A percentile compares a stretch with the other conserved stretches of the same genome.
Evolutionary conservation across 2,329 filamentous ascomycete species (phyloP).

Genomic region (Colletotrichum cuscutae): DNA sequence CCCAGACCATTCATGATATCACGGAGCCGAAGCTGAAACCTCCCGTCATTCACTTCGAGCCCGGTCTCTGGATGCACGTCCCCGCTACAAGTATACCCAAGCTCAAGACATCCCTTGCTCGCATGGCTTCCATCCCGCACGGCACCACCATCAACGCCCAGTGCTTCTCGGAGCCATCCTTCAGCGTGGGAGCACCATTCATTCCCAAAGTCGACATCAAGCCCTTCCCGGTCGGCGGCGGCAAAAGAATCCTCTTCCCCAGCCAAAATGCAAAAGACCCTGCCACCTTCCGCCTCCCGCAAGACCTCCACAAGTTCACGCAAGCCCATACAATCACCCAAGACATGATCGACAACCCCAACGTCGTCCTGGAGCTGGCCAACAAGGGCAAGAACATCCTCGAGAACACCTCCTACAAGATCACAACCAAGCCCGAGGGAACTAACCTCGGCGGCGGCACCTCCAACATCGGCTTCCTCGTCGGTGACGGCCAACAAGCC

Average conservation of each 20-base stretch:
- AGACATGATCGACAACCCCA: constrained; percentile 43
- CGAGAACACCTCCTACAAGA: constrained; percentile 42
- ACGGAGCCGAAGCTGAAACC: constrained; percentile 39
- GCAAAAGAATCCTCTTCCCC: not conserved
- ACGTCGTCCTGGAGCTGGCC: constrained; percentile 41
- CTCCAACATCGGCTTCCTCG: constrained; percentile 43
- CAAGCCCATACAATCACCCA: constrained; percentile 45
- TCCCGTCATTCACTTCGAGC: constrained; percentile 51
- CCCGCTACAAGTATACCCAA: constrained; percentile 40
- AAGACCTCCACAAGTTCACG: constrained; percentile 42
- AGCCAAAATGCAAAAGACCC: not conserved
- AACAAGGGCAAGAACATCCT: constrained; percentile 44
- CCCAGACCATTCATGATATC: constrained; percentile 47
- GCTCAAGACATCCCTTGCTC: constrained; percentile 41
- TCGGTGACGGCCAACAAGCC: constrained; percentile 31
- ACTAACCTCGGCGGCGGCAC: constrained; percentile 44
- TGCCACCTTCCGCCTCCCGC: constrained; percentile 41
- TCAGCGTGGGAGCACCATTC: constrained; percentile 33
- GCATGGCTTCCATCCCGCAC: constrained; percentile 55
- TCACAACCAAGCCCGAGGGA: constrained; percentile 38
- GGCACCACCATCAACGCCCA: constrained; percentile 56
- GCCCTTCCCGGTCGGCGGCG: constrained; percentile 37
- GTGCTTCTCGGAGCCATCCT: constrained; percentile 38
- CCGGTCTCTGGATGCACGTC: constrained; percentile 52
- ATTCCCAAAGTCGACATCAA: constrained; percentile 40